phyloP scores from a whole-genome alignment of 306 rosid genomes.

The Sechiopsis laciniata region DNA sequence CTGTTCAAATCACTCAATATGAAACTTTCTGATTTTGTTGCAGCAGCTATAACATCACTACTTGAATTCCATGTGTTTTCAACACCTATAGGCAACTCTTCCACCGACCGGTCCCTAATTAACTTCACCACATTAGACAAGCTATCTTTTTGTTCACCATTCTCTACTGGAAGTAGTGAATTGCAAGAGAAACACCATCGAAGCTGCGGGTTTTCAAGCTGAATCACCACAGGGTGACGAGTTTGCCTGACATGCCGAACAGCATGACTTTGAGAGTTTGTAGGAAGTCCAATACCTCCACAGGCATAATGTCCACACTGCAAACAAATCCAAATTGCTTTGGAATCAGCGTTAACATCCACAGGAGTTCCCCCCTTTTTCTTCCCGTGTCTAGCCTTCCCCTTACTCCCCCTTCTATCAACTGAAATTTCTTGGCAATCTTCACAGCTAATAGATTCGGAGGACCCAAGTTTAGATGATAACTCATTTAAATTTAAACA shows the following conservation, averaged over 20 bases:
- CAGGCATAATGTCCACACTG: constrained; percentile 75
- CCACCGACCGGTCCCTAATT: constrained; percentile 41
- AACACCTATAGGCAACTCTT: constrained; percentile 33
- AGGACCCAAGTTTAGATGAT: constrained; percentile 46
- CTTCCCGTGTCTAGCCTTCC: constrained; percentile 65
- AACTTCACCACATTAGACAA: constrained; percentile 59
- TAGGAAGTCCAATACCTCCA: constrained; percentile 85
- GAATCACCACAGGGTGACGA: constrained; percentile 61
- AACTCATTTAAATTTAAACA: constrained; percentile 52
- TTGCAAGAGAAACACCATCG: constrained; percentile 87
- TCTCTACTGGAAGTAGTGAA: constrained; percentile 47
- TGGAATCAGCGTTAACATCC: constrained; percentile 52
- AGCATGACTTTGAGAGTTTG: constrained; percentile 48
- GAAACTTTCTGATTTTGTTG: constrained; percentile 40
- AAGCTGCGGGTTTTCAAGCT: constrained; percentile 60
- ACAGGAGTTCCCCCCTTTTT: constrained; percentile 52
- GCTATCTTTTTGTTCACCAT: constrained; percentile 42
- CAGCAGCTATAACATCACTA: constrained; percentile 44
- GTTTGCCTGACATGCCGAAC: constrained; percentile 59
- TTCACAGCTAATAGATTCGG: constrained; percentile 48
- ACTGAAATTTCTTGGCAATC: constrained; percentile 57
- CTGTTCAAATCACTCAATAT: constrained; percentile 33
- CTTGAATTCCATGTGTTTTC: constrained; percentile 41
- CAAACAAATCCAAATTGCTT: constrained; percentile 84
- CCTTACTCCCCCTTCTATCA: constrained; percentile 58